Evolutionary conservation across 2,329 filamentous ascomycete genomes (phyloP), one percentile per base, ranked within the genome.

Genomic region (Colletotrichum shisoi): DNA sequence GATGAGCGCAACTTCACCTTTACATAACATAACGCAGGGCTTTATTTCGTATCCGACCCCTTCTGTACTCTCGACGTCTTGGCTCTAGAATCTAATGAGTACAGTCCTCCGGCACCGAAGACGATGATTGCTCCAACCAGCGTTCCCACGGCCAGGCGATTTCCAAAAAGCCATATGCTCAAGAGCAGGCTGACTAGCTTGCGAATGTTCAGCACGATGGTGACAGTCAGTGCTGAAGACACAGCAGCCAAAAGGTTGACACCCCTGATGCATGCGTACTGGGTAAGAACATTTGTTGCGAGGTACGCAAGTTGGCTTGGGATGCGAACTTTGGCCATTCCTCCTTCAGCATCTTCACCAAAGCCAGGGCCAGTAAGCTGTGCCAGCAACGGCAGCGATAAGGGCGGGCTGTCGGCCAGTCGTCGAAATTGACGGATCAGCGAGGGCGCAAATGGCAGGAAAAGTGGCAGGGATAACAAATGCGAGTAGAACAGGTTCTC

Each of bases 401-500:
- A 81, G 1, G 87, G 85, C n/a, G 85, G 80, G 63, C 91, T 93
- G 73, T 80, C 74, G 58, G 86, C 84, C 21, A 95, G 83, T 65
- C 83, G 85, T 59, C 79, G 75, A 70, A 92, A 90, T 73, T 92
- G 90, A 19, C 82, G 79, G 59, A 80, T 79, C 73, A 95, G 85
- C 3, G 86, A 87, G 1, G 85, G 84, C n/a, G 86, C 77, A 70
- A 94, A 90, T 3, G 90, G 91, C 2, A 91, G 73, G 74, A 94
- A 95, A 24, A 95, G 82, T 0, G 92, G 91, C 49, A 95, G 80
- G 0, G 90, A 92, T 24, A 94, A 83, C 8, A 92, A 76, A 71
- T 91, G 89, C 1, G 92, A 96, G 81, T 98, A 99, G 81, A 99
- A 98, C 13, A 99, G 84, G 71, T 97, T 97, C 77, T 98, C 95